Evolutionary conservation across 805 yeast species (phyloP).

Genomic region (Myxozyma udenii): DNA sequence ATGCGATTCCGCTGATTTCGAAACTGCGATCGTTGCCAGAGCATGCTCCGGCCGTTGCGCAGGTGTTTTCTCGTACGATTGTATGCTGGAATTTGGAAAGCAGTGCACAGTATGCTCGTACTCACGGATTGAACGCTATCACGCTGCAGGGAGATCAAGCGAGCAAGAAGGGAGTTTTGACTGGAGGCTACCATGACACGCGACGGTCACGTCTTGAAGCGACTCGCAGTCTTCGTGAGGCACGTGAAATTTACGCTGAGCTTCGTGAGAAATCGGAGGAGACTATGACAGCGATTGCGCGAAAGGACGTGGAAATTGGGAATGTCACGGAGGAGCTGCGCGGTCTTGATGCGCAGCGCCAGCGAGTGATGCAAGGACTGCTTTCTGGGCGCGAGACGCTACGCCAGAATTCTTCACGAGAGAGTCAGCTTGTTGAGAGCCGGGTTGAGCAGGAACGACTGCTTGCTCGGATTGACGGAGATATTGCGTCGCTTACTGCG

Average conservation of each 20-base stretch:
- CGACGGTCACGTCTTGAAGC: conserved; percentile 68
- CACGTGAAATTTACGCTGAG: conserved; percentile 49
- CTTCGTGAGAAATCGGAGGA: conserved; percentile 43
- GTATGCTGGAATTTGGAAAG: conserved; percentile 67
- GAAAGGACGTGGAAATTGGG: conserved; percentile 52
- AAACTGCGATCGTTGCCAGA: conserved; percentile 62
- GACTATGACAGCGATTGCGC: conserved; percentile 42
- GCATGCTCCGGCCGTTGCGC: conserved; percentile 65
- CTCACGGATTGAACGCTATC: conserved; percentile 64
- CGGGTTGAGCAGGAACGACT: conserved; percentile 36
- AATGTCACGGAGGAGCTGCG: conserved; percentile 36
- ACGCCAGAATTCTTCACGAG: conserved; percentile 5
- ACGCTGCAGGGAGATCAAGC: conserved; percentile 92
- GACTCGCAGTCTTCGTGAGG: conserved; percentile 53
- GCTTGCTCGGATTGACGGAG: conserved; percentile 46
- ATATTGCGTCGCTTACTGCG: conserved; percentile 39
- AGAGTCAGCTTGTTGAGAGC: conserved; percentile 3
- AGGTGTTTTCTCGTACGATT: conserved; percentile 76
- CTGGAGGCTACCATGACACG: conserved; percentile 82
- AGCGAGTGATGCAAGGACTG: conserved; percentile 43
- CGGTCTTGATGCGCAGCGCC: conserved; percentile 40
- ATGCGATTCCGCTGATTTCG: conserved; percentile 72
- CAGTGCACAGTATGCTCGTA: conserved; percentile 65
- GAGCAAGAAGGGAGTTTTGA: conserved; percentile 75
- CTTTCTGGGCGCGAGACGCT: conserved; percentile 47